Base-by-base conservation (phyloP, 106 monocot genomes). In the Dendrobium huoshanense region DNA sequence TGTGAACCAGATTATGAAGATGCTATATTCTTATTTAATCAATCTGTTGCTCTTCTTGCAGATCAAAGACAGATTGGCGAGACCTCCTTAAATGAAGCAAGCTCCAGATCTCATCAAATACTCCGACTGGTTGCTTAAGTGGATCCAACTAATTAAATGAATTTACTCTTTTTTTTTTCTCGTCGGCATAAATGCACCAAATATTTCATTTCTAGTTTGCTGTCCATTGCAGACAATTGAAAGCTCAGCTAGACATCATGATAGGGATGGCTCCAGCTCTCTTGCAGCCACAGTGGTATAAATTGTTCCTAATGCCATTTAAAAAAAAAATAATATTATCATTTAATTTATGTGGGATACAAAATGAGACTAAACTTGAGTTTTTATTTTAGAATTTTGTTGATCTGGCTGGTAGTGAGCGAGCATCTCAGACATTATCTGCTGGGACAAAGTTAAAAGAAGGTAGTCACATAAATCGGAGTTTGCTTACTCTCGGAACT, bases 391-490 rank as follows among this genome's bases (percentile, higher is more conserved):
- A 79, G 79, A 79, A 65, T 24, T 79, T 79, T 65, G 79, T 79
- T 40, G 79, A 79, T 67, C 79, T 79, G 5, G 65, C 79, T n/a
- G 79, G 79, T 17, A 79, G 79, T 65, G 79, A 79, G 67, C 5
- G 79, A 9, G 67, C 67, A 61, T 79, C 74, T 51, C 73, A 55
- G 33, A 17, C 74, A 55, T 20, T 51, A 22, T 17, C 48, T 41
- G 24, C 22, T 49, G 80, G 80, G 43, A 24, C 47, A 20, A 81
- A 72, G 47, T 72, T 81, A 3, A 81, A 81, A 44, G 80, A 81
- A 73, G 81, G 81, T 22, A 72, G 81, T 41, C 81, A 81, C 56
- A 81, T 81, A 17, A 81, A 81, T 55, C 19, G 72, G 20, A 81
- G 81, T 75, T 56, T 81, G 16, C 81, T 81, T 25, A 74, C 81